Evolutionary conservation across 1,284 basidiomycete species (phyloP).

Genomic region (Leccinum fallax): DNA sequence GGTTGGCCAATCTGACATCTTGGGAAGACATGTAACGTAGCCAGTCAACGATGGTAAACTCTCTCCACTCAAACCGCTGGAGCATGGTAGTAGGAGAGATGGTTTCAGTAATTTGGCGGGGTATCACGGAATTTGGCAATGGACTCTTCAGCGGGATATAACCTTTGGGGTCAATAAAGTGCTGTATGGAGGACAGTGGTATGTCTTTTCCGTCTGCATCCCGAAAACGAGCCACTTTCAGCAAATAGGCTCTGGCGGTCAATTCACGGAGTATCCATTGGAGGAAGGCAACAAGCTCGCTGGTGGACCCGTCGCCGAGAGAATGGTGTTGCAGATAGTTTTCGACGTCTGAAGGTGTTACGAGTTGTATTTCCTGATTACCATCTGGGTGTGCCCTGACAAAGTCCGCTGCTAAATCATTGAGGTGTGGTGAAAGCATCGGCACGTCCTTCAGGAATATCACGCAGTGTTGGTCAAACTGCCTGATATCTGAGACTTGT

Average conservation of each 20-base stretch:
- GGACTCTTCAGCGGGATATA: conserved; percentile 59
- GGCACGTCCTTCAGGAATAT: conserved; percentile 82
- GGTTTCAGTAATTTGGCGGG: conserved; percentile 62
- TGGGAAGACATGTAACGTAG: conserved; percentile 62
- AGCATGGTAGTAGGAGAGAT: conserved; percentile 54
- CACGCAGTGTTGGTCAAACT: conserved; percentile 71
- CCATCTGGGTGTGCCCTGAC: conserved; percentile 59
- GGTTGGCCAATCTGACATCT: conserved; percentile 40
- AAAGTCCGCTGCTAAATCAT: conserved; percentile 60
- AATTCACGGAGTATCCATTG: conserved; percentile 62
- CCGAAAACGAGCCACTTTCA: conserved; percentile 57
- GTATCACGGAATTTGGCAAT: conserved; percentile 75
- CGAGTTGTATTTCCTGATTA: conserved; percentile 67
- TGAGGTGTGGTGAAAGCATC: conserved; percentile 65
- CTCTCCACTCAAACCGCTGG: conserved; percentile 73
- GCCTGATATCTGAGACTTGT: conserved; percentile 66
- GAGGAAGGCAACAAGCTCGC: conserved; percentile 80
- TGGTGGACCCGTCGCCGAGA: conserved; percentile 47
- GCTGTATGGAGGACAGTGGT: conserved; percentile 62
- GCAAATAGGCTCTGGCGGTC: conserved; percentile 54
- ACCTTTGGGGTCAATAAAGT: conserved; percentile 59
- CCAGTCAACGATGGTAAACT: conserved; percentile 80
- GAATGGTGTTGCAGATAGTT: conserved; percentile 70
- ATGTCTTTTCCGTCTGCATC: conserved; percentile 39
- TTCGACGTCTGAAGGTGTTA: conserved; percentile 83